Evolutionary conservation across 441 rosid genomes (phyloP).

Genomic region (Metrosideros polymorpha): DNA sequence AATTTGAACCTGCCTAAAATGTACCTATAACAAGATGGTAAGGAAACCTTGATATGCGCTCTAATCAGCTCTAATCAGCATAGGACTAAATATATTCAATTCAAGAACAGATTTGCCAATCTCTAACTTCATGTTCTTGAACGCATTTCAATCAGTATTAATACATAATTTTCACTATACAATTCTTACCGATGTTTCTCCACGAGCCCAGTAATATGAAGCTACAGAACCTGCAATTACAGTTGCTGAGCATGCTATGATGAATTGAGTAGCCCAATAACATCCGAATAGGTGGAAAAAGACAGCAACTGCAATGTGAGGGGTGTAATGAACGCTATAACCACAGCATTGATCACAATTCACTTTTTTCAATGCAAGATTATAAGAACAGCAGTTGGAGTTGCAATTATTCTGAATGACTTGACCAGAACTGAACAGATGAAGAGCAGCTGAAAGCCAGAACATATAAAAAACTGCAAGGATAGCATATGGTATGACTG

Average conservation of each 20-base stretch:
- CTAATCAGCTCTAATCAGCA: not conserved
- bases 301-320: slow-evolving; percentile 81
- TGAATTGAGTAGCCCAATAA: slow-evolving; percentile 95
- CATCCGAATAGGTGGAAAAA: slow-evolving; percentile 91
- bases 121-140: not conserved
- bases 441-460: slow-evolving; percentile 88
- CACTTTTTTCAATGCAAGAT: slow-evolving; percentile 61
- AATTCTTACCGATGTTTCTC: slow-evolving; percentile 68
- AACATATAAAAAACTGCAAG: slow-evolving; percentile 92
- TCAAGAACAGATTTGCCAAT: not conserved
- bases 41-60: not conserved
- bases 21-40: not conserved
- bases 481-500: slow-evolving; percentile 62
- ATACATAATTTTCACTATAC: not conserved
- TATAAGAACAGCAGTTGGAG: slow-evolving; percentile 84
- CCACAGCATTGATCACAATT: slow-evolving; percentile 95
- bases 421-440: slow-evolving; percentile 89
- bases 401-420: slow-evolving; percentile 73
- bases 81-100: not conserved
- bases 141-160: not conserved
- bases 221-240: slow-evolving; percentile 96
- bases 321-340: slow-evolving; percentile 77
- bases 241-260: slow-evolving; percentile 74
- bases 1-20: not conserved
- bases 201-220: slow-evolving; percentile 92